Base-by-base conservation (phyloP, 345 rosid species). In the Hirschfeldia incana region DNA sequence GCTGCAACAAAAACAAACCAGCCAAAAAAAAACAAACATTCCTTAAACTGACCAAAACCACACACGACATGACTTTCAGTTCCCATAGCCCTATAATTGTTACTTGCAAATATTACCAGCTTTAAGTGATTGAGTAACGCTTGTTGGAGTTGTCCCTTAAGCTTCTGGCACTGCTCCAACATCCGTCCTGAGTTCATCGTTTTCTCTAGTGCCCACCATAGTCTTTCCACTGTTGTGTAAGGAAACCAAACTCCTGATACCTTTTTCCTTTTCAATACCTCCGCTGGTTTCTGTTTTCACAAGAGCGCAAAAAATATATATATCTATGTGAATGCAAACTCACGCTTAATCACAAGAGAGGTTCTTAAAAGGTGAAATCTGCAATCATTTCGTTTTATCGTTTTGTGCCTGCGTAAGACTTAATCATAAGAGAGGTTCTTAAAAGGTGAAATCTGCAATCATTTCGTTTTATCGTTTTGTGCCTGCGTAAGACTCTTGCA, bases 241-340 rank as follows among this genome's bases (percentile, higher is more conserved):
- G 98, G 97, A 76, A 95, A 93, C 97, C 98, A 91, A 39, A 79
- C 87, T 11, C 93, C 87, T 60, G 85, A 86, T 13, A 92, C 91
- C 72, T 83, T 87, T 81, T 95, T 93, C 78, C 97, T 85, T 61
- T 88, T 86, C 67, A 89, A 67, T 68, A 94, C 80, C 71, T 89
- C 87, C 16, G 87, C 83, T 10, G 98, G 92, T 81, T 90, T 91
- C 98, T 95, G 93, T 78, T 70, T 39, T 28, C 73, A 60, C 55
- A 53, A 15, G 33, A 33, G 34, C 29, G 8, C 4, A 64, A 57
- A 28, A 21, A 17, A 36, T 21, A 73, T 5, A 34, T 13, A 49
- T 49, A 49, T 6, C 13, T 67, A 15, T 27, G 15, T 27, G 33
- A 65, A 44, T 4, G 58, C 28, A 70, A 1, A 65, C 33, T 21